Evolutionary conservation across 225 moss, liverwort and hornwort genomes (phyloP).

Genomic region (Polytrichum formosum): DNA sequence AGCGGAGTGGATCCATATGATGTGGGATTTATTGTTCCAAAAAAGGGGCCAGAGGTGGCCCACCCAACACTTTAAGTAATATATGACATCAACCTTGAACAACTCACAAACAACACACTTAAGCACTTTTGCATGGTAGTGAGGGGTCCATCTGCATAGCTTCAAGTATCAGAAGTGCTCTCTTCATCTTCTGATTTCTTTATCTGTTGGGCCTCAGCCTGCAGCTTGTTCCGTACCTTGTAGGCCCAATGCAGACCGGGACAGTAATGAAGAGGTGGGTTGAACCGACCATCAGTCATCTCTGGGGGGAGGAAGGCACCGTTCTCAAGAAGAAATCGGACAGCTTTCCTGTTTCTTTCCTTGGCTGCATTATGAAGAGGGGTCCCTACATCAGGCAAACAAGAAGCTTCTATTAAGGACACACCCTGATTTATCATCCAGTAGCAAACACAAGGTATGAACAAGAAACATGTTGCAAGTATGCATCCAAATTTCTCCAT

Average conservation of each 20-base stretch:
- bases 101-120: too few species aligned
- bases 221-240: slow-evolving; percentile 52
- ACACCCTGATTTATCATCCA: too few species aligned
- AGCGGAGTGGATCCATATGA: too few species aligned
- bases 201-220: slow-evolving; percentile 21
- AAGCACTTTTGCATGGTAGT: too few species aligned
- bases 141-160: background rate
- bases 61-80: too few species aligned
- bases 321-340: slow-evolving; percentile 87
- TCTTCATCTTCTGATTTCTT: slow-evolving; percentile 13
- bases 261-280: slow-evolving; percentile 92
- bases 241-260: slow-evolving; percentile 92
- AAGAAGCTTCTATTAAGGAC: too few species aligned
- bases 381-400: slow-evolving; percentile 49
- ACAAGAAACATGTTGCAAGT: too few species aligned
- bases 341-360: slow-evolving; percentile 77
- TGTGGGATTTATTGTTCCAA: too few species aligned
- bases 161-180: slow-evolving; percentile 15
- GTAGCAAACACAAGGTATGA: too few species aligned
- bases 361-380: slow-evolving; percentile 90
- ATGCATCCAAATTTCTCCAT: too few species aligned
- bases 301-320: slow-evolving; percentile 87
- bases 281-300: slow-evolving; percentile 82
- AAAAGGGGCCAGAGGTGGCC: too few species aligned
- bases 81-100: too few species aligned